phyloP scores from a whole-genome alignment of 2,329 filamentous ascomycete species.

The Beauveria scarabaeidicola region DNA sequence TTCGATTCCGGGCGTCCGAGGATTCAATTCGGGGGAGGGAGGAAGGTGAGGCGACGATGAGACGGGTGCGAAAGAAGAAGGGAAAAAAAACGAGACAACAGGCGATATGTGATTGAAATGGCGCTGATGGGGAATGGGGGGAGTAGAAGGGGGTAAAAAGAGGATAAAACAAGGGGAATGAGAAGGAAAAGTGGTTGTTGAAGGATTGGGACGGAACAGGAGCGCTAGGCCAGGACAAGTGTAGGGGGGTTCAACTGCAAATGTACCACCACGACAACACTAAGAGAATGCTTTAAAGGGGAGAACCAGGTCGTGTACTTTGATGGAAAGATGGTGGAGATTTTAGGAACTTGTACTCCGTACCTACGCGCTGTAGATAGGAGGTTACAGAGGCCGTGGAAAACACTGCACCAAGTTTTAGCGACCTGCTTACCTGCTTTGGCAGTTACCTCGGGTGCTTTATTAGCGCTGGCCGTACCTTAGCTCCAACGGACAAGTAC shows the following conservation, averaged over 20 bases:
- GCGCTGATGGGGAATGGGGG: neutral
- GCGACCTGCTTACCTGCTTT: neutral
- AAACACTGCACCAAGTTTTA: neutral
- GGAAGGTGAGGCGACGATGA: neutral
- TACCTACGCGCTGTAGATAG: neutral
- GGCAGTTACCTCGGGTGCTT: neutral
- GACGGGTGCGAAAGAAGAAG: neutral
- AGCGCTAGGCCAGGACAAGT: neutral
- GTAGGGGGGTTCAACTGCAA: too few relatives aligned
- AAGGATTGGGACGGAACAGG: conserved; percentile 9
- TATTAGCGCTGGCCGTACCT: too few relatives aligned
- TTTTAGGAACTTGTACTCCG: neutral
- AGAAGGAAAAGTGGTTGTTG: conserved; percentile 4
- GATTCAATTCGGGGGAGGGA: neutral
- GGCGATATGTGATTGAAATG: conserved; percentile 6
- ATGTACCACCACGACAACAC: too few relatives aligned
- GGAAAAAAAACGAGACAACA: neutral
- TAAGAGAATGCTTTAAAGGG: neutral
- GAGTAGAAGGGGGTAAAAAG: neutral
- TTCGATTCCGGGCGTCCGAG: neutral
- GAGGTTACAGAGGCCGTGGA: neutral
- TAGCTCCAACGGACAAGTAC: too few relatives aligned
- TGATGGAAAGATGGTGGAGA: too few relatives aligned
- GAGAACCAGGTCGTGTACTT: neutral
- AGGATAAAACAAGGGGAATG: conserved; percentile 3